These are phyloP conservation scores for Xylaria sp. DNA, from an alignment of 2,329 filamentous ascomycete genomes.

Conservation along the genomic window DNA sequence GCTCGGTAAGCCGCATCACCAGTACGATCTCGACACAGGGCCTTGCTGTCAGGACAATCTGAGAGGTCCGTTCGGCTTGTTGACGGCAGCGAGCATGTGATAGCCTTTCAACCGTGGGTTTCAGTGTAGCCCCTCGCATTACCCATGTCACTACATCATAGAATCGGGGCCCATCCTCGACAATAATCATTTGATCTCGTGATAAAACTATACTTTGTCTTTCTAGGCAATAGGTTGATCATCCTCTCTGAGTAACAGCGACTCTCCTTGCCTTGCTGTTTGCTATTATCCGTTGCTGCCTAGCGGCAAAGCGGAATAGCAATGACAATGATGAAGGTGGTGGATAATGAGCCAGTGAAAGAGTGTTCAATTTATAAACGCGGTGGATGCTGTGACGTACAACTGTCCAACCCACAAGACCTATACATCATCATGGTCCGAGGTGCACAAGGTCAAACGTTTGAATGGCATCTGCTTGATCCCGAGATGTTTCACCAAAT, in stretches of 20 bases:
- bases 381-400: conserved; percentile 5
- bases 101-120: not conserved
- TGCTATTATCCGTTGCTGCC: not conserved
- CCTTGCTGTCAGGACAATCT: not conserved
- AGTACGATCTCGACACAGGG: not conserved
- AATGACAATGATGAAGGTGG: not conserved
- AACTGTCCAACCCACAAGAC: conserved; percentile 16
- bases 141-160: not conserved
- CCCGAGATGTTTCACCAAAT: conserved; percentile 37
- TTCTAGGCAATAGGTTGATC: not conserved
- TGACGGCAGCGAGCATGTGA: not conserved
- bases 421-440: conserved; percentile 13
- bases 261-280: not conserved
- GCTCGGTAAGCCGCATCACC: not conserved
- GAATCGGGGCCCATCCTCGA: conserved; percentile 1
- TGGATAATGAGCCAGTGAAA: no score
- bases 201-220: not conserved
- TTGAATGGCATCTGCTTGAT: conserved; percentile 28
- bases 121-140: not conserved
- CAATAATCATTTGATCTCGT: not conserved
- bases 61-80: not conserved
- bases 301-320: not conserved
- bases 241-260: not conserved
- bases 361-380: not conserved
- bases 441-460: not conserved